These are phyloP conservation scores for Haplosporangium sp. DNA, from an alignment of 371 early-diverging fungal species.

Conservation along the genomic window DNA sequence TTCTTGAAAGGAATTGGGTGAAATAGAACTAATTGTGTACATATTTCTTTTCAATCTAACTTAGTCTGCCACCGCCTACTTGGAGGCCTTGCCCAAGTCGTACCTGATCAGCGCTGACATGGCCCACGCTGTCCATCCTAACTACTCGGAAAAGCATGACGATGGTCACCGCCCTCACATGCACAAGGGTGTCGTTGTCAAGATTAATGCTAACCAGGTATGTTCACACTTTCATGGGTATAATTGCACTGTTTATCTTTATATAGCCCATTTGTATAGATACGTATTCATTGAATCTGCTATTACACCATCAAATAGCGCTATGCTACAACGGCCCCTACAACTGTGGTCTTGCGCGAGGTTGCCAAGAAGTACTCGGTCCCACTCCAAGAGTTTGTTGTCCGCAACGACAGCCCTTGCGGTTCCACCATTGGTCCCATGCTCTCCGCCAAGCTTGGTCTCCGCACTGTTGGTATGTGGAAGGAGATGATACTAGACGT, in stretches of 20 bases:
- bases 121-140: slow-evolving; percentile 79
- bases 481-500: not conserved
- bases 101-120: slow-evolving; percentile 93
- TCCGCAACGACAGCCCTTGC: slow-evolving; percentile 94
- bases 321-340: slow-evolving; percentile 95
- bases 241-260: no score
- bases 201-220: slow-evolving; percentile 94
- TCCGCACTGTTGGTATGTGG: slow-evolving; percentile 87
- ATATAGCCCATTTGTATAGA: not conserved
- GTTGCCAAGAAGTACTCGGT: slow-evolving; percentile 79
- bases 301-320: slow-evolving; percentile 54
- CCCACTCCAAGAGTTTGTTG: slow-evolving; percentile 95
- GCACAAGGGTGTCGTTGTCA: slow-evolving; percentile 96
- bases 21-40: not conserved
- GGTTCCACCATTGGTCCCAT: slow-evolving; percentile 98
- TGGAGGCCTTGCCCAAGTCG: slow-evolving; percentile 87
- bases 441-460: slow-evolving; percentile 92
- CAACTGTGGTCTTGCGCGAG: slow-evolving; percentile 83
- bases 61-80: slow-evolving; percentile 71
- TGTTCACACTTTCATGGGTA: not conserved
- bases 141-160: slow-evolving; percentile 81
- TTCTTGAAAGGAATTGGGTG: not conserved
- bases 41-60: not conserved
- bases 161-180: slow-evolving; percentile 91
- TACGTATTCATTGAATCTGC: not conserved